Conservation (phyloP, 106 monocot species). For the Agapanthus africanus region DNA sequence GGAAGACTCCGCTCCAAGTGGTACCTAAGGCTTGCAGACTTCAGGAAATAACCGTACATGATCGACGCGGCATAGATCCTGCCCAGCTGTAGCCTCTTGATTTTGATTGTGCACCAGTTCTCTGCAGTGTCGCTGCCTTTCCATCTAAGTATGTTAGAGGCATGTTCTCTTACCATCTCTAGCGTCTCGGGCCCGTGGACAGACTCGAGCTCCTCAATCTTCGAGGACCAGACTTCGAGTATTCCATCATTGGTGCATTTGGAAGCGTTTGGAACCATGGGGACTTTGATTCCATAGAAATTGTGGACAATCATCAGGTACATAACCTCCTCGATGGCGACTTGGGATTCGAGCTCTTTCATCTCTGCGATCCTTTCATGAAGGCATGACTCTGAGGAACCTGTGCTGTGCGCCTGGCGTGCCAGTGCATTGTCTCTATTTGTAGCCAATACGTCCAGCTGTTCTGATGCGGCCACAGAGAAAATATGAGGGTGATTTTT, state of each 20-base stretch:
- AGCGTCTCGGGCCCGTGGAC: constrained; percentile 34
- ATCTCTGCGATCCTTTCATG: constrained; percentile 58
- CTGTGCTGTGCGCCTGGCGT: constrained; percentile 37
- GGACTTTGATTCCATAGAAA: constrained; percentile 47
- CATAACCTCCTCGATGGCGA: constrained; percentile 56
- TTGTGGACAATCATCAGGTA: constrained; percentile 50
- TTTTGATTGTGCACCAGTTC: constrained; percentile 21
- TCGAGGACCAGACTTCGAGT: constrained; percentile 38
- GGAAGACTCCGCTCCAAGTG: constrained; percentile 38
- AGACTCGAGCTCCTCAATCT: constrained; percentile 39
- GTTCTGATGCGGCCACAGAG: constrained; percentile 27
- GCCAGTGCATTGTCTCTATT: constrained; percentile 39
- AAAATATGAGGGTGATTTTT: constrained; percentile 61
- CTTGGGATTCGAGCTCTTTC: constrained; percentile 41
- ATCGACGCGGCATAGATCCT: constrained; percentile 58
- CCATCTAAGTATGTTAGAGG: constrained; percentile 32
- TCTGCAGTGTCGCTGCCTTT: constrained; percentile 9
- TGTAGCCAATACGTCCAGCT: constrained; percentile 41
- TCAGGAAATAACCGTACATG: constrained; percentile 59
- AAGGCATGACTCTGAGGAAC: constrained; percentile 41
- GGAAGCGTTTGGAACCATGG: constrained; percentile 46
- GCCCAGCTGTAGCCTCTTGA: constrained; percentile 45
- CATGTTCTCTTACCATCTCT: constrained; percentile 44
- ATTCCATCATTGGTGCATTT: constrained; percentile 18
- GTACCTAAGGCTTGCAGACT: constrained; percentile 38